A percentile compares a stretch with the other conserved stretches of the same genome.
These are phyloP conservation scores for Misopates orontium DNA, from an alignment of 257 asterid species.

Conservation along the genomic window DNA sequence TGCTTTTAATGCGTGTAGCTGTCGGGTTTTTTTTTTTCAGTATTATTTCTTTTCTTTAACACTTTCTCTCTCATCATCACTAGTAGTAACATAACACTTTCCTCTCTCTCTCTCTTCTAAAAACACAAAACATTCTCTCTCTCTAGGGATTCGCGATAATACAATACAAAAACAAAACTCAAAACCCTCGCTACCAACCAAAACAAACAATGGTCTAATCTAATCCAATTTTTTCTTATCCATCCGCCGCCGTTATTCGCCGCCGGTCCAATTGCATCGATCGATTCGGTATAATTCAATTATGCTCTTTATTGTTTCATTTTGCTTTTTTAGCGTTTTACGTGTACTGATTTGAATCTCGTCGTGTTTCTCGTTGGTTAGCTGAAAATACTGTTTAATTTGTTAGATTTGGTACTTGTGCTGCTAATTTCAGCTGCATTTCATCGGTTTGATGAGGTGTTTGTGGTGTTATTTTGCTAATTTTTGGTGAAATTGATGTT, in stretches of 20 bases:
- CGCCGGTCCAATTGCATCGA: constrained; percentile 15
- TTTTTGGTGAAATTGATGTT: not conserved
- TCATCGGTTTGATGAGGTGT: constrained; percentile 4
- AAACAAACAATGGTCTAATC: constrained; percentile 26
- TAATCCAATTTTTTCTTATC: constrained; percentile 9
- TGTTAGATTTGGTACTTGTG: constrained; percentile 2
- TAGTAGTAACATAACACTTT: too few relatives aligned
- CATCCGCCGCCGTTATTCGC: constrained; percentile 19
- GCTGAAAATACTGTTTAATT: constrained; percentile 13
- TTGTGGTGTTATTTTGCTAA: constrained; percentile 5
- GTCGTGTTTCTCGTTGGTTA: not conserved
- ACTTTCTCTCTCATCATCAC: too few relatives aligned
- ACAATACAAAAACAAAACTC: too few relatives aligned
- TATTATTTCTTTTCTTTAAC: constrained; percentile 28
- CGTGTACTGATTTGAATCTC: not conserved
- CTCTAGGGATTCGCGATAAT: constrained; percentile 41
- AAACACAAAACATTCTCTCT: too few relatives aligned
- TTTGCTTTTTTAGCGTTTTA: not conserved
- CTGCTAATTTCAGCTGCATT: constrained; percentile 25
- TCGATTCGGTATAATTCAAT: too few relatives aligned
- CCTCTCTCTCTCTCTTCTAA: too few relatives aligned
- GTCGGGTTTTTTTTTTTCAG: not conserved
- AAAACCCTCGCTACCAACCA: constrained; percentile 27
- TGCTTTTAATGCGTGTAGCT: constrained; percentile 13
- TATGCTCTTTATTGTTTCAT: not conserved